Percentiles rank a stretch among this genome's conserved stretches.
phyloP scores from a whole-genome alignment of 2,329 filamentous ascomycete genomes.

The Tolypocladium pustulatum region DNA sequence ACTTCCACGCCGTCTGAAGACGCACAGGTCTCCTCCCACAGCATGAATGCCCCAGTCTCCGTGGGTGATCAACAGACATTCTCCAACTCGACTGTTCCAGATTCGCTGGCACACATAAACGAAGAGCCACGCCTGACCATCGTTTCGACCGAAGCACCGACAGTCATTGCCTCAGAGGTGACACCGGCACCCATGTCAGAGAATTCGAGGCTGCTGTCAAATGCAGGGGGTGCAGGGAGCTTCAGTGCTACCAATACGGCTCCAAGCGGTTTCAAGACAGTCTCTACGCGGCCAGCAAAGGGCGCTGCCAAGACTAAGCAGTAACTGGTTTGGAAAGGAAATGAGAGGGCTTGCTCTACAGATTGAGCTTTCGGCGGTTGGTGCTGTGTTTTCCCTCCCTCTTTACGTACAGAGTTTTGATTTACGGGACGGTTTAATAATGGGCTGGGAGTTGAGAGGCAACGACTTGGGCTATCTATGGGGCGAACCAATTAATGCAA shows the following conservation, averaged over 20 bases:
- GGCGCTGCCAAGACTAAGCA: conserved; percentile 5
- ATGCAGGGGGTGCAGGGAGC: neutral
- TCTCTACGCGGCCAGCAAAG: conserved; percentile 10
- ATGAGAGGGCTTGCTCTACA: neutral
- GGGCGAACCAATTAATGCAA: neutral
- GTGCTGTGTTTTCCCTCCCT: neutral
- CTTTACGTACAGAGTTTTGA: neutral
- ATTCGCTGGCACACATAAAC: neutral
- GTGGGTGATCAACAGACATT: neutral
- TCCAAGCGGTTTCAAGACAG: conserved; percentile 13
- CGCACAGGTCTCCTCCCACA: neutral
- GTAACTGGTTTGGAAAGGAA: neutral
- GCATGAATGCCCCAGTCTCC: neutral
- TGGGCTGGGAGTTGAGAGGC: neutral
- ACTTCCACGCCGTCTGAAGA: neutral
- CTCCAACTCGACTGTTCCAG: neutral
- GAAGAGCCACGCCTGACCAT: neutral
- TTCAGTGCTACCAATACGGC: neutral
- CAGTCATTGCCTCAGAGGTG: neutral
- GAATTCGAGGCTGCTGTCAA: neutral
- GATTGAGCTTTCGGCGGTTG: neutral
- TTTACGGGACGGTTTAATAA: neutral
- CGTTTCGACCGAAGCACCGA: neutral
- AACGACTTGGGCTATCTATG: neutral
- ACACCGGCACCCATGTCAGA: neutral